A percentile compares a stretch with the other conserved stretches of the same genome.
Conservation (phyloP, 805 yeast species). For the Lipomyces mesembrius region DNA sequence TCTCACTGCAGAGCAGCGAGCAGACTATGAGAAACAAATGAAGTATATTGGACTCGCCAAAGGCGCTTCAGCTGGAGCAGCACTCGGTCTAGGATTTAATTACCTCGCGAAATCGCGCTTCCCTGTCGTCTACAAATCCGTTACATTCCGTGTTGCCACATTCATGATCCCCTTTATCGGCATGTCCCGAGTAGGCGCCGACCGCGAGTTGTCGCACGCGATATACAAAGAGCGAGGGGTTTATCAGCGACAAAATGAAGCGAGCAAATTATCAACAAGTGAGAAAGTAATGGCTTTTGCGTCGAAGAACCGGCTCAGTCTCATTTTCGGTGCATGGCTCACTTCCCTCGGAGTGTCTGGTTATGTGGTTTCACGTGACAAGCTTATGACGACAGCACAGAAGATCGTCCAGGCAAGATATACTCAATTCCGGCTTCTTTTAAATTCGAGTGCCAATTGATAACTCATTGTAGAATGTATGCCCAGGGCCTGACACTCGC, state of each 20-base stretch:
- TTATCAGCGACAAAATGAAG: constrained; percentile 14
- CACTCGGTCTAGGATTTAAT: constrained; percentile 18
- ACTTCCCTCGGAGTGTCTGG: constrained; percentile 80
- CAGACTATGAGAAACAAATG: constrained; percentile 19
- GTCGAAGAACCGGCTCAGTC: constrained; percentile 13
- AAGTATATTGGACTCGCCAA: constrained; percentile 20
- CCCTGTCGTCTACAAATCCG: constrained; percentile 22
- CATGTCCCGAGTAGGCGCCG: constrained; percentile 16
- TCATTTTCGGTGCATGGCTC: constrained; percentile 74
- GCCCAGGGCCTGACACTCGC: constrained; percentile 82
- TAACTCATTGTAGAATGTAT: constrained; percentile 62
- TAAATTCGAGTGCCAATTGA: neutral
- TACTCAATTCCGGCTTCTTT: neutral
- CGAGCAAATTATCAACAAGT: neutral
- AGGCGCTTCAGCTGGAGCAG: constrained; percentile 15
- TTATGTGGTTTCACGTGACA: constrained; percentile 71
- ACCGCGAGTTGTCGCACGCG: constrained; percentile 24
- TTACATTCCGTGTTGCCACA: constrained; percentile 17
- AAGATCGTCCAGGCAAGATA: constrained; percentile 74
- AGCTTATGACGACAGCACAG: constrained; percentile 73
- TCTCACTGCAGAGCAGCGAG: constrained; percentile 16
- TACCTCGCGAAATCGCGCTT: constrained; percentile 6
- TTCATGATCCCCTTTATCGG: constrained; percentile 21
- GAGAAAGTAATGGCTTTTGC: constrained; percentile 9
- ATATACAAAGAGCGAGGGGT: constrained; percentile 27